Conservation (phyloP, 2,329 filamentous ascomycete species). For the Helotiales sp. region DNA sequence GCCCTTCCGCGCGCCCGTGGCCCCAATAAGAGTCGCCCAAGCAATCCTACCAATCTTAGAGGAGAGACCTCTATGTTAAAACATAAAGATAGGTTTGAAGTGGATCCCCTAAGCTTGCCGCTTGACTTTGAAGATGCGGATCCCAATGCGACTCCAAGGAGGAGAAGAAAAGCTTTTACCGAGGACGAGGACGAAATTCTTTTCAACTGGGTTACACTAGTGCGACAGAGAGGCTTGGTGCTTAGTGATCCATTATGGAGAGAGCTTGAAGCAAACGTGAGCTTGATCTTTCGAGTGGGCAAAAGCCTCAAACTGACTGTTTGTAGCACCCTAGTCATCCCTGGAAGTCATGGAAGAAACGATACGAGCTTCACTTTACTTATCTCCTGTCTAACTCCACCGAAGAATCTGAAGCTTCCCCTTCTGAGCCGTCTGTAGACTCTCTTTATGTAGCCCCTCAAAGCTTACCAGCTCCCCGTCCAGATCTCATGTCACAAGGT, state of each 20-base stretch:
- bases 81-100: background rate
- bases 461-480: background rate
- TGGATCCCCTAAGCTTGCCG: background rate
- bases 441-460: background rate
- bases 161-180: conserved; percentile 15
- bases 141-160: conserved; percentile 1
- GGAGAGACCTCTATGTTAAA: conserved; percentile 4
- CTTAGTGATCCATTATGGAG: conserved; percentile 23
- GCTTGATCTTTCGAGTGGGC: background rate
- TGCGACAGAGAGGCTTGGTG: conserved; percentile 15
- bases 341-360: conserved; percentile 15
- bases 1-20: conserved; percentile 17
- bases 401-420: conserved; percentile 13
- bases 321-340: conserved; percentile 26
- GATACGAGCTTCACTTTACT: conserved; percentile 20
- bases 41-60: conserved; percentile 1
- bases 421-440: conserved; percentile 7
- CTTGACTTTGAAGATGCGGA: background rate
- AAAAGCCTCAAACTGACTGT: background rate
- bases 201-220: conserved; percentile 26
- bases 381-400: conserved; percentile 11
- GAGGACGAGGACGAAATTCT: conserved; percentile 29
- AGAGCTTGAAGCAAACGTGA: conserved; percentile 26
- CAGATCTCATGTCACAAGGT: background rate
- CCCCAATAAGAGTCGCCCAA: background rate